Conservation (phyloP, 1,284 basidiomycete species). For the Quambalaria eucalypti region DNA sequence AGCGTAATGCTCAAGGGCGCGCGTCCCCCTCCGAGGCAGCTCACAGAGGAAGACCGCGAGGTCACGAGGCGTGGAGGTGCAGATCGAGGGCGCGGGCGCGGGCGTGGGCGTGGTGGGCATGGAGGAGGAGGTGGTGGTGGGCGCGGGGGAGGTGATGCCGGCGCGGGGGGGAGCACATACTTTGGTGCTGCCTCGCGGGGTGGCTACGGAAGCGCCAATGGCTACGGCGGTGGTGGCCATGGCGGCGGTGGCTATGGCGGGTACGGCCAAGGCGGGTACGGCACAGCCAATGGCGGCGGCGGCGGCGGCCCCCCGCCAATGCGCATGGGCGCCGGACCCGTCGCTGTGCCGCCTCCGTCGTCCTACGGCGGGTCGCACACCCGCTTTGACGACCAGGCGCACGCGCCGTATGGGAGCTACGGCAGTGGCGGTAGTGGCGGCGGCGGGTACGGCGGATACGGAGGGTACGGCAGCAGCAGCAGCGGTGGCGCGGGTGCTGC, state of each 20-base stretch:
- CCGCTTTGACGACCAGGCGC: background rate
- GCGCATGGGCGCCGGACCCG: background rate
- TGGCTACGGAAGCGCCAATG: background rate
- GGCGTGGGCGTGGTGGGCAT: slow-evolving; percentile 39
- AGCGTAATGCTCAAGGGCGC: slow-evolving; percentile 74
- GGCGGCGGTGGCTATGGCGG: slow-evolving; percentile 4
- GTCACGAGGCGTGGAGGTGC: slow-evolving; percentile 52
- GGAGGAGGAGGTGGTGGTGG: slow-evolving; percentile 25
- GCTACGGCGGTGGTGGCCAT: background rate
- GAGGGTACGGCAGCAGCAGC: slow-evolving; percentile 14
- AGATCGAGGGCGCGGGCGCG: slow-evolving; percentile 44
- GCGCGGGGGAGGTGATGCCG: slow-evolving; percentile 6
- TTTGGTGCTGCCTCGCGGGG: background rate
- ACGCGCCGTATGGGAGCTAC: slow-evolving; percentile 5
- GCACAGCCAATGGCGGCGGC: background rate
- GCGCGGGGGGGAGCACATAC: background rate
- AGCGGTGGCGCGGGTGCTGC: slow-evolving; percentile 9
- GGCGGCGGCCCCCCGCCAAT: slow-evolving; percentile 3
- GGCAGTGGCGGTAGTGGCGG: background rate
- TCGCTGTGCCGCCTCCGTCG: slow-evolving; percentile 1
- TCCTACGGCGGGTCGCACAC: slow-evolving; percentile 11
- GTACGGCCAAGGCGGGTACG: background rate
- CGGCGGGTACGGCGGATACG: background rate
- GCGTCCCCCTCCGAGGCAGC: slow-evolving; percentile 56
- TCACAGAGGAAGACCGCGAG: slow-evolving; percentile 69